Base-by-base conservation (phyloP, 2,329 filamentous ascomycete genomes). In the Sporothrix brunneoviolacea region DNA sequence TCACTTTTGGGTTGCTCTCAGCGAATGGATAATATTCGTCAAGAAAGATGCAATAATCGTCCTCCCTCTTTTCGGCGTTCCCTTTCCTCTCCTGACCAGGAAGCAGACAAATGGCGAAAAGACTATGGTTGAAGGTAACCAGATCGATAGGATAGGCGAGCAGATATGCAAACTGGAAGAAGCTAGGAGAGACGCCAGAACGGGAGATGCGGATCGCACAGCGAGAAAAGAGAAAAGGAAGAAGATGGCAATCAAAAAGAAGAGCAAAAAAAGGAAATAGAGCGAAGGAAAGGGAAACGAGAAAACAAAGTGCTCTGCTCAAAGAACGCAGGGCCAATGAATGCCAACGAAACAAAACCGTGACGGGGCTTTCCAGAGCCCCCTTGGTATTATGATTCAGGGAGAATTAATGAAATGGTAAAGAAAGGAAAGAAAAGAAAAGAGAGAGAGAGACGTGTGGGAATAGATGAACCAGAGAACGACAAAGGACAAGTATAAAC, bases 371-470 rank as follows among this genome's bases (percentile, higher is more conserved):
- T 10, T 12, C 38, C 40, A 32, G 22, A 41, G 39, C 21, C n/a
- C 22, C 40, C 22, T n/a, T 27, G 8, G 24, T 10, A 42, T 22
- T 22, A 16, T 12, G 40, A 16, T 43, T 8, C 1, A 37, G 24
- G 12, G 15, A 41, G 10, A 43, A 5, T 32, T 4, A 13, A 32
- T 3, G 37, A 9, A 41, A 5, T 19, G 13, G 16, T 24, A 30
- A 27, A 38, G 24, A 33, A 44, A 51, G 16, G 48, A 27, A 48
- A 43, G 8, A 37, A 45, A 39, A n/a, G 18, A 22, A 30, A 30
- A n/a, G 36, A 21, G 18, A 32, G 32, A 30, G 19, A 38, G 33
- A 41, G 38, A 28, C 15, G 39, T 22, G 27, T 32, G 39, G 8
- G n/a, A 32, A 32, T 9, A n/a, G 12, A 36, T n/a, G 8, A n/a